phyloP scores from a whole-genome alignment of 2,329 filamentous ascomycete species.

The Coniella vitis region DNA sequence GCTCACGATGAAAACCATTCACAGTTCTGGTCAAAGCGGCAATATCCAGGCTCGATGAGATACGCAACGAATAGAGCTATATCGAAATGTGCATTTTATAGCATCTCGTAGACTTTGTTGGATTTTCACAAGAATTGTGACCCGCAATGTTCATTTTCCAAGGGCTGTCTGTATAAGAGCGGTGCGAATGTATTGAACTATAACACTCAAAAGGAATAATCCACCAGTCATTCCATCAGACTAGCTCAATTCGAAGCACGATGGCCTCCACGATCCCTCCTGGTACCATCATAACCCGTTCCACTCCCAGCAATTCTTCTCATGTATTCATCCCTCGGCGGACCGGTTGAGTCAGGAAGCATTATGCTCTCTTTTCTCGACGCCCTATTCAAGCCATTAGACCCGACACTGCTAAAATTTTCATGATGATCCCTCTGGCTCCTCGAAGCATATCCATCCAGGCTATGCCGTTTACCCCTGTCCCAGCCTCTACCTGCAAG shows the following conservation, averaged over 20 bases:
- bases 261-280: constrained; percentile 8
- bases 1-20: too few species aligned
- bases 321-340: constrained; percentile 27
- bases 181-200: too few species aligned
- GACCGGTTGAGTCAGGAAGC: constrained; percentile 20
- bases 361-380: constrained; percentile 14
- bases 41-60: too few species aligned
- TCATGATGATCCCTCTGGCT: constrained; percentile 6
- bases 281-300: constrained; percentile 3
- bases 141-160: too few species aligned
- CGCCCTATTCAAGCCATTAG: constrained; percentile 6
- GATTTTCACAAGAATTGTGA: too few species aligned
- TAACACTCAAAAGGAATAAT: too few species aligned
- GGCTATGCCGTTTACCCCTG: constrained; percentile 6
- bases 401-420: not conserved
- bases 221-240: too few species aligned
- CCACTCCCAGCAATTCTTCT: constrained; percentile 14
- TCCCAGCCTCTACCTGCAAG: not conserved
- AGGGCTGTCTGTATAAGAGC: too few species aligned
- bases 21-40: too few species aligned
- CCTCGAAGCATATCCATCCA: constrained; percentile 9
- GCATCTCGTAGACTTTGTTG: too few species aligned
- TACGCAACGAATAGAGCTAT: too few species aligned
- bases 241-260: not conserved
- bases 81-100: too few species aligned